Conservation (phyloP, 129 eudicot genomes). For the Helianthus tuberosus region DNA sequence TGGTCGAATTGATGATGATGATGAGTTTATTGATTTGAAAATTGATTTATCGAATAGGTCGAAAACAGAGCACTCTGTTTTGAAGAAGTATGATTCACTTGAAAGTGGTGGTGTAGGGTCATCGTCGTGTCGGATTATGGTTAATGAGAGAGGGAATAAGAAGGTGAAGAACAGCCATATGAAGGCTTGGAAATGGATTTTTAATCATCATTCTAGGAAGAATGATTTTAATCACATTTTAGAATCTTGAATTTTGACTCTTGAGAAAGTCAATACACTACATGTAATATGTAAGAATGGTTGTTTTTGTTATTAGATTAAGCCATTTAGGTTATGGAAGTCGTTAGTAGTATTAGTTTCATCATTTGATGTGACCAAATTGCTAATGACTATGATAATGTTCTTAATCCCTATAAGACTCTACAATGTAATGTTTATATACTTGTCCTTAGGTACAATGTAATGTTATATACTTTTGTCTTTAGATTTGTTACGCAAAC, state of each 20-base stretch:
- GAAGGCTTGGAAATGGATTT: conserved; percentile 81
- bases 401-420: not conserved
- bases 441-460: not conserved
- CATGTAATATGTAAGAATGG: conserved; percentile 15
- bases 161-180: conserved; percentile 47
- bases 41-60: conserved; percentile 52
- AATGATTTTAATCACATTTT: conserved; percentile 41
- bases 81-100: conserved; percentile 30
- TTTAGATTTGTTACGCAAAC: not conserved
- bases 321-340: conserved; percentile 7
- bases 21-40: conserved; percentile 77
- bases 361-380: conserved; percentile 17
- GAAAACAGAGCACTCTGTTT: conserved; percentile 41
- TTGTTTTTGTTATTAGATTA: conserved; percentile 19
- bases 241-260: conserved; percentile 39
- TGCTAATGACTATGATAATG: not conserved
- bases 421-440: not conserved
- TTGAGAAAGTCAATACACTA: conserved; percentile 15
- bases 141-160: conserved; percentile 58
- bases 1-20: conserved; percentile 63
- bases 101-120: conserved; percentile 37
- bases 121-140: conserved; percentile 52
- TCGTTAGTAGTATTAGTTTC: conserved; percentile 10
- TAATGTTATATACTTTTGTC: not conserved
- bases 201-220: conserved; percentile 50